These are phyloP conservation scores for Pseudevernia furfuracea DNA, from an alignment of 495 filamentous ascomycete species.

Conservation along the genomic window DNA sequence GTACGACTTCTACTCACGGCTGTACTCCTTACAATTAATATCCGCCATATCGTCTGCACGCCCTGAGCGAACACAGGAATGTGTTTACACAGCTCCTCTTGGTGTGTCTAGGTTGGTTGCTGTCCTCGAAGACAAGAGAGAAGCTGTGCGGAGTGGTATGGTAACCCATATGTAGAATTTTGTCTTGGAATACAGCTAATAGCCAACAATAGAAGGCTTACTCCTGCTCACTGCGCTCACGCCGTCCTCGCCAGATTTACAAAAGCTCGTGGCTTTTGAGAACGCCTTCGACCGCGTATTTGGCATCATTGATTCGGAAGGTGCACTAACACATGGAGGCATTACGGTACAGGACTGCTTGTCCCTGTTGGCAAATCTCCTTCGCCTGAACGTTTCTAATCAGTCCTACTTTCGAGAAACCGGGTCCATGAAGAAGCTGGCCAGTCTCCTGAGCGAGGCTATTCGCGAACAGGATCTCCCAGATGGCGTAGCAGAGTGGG, in stretches of 20 bases:
- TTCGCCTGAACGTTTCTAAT: constrained; percentile 84
- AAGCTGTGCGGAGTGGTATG: constrained; percentile 81
- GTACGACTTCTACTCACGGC: constrained; percentile 82
- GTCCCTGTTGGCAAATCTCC: constrained; percentile 82
- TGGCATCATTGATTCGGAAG: constrained; percentile 70
- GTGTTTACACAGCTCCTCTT: constrained; percentile 76
- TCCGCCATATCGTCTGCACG: constrained; percentile 77
- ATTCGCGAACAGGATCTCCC: constrained; percentile 49
- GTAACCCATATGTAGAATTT: not conserved
- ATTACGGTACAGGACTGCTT: constrained; percentile 89
- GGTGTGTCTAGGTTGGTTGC: constrained; percentile 82
- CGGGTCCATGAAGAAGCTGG: constrained; percentile 68
- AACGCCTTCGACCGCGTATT: constrained; percentile 87
- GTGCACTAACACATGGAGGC: constrained; percentile 75
- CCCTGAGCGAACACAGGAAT: constrained; percentile 93
- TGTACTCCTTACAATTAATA: constrained; percentile 88
- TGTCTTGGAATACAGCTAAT: not conserved
- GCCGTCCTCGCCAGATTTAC: constrained; percentile 67
- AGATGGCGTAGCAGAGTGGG: constrained; percentile 62
- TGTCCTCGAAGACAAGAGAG: constrained; percentile 73
- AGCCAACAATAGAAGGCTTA: constrained; percentile 48
- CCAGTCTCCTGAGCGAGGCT: constrained; percentile 58
- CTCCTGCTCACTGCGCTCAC: constrained; percentile 62
- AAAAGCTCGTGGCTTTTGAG: constrained; percentile 91
- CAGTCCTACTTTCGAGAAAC: constrained; percentile 92